Percentiles rank a stretch among this genome's conserved stretches.
Evolutionary conservation across 768 basidiomycete species (phyloP).

Genomic region (Collybiopsis luxurians): DNA sequence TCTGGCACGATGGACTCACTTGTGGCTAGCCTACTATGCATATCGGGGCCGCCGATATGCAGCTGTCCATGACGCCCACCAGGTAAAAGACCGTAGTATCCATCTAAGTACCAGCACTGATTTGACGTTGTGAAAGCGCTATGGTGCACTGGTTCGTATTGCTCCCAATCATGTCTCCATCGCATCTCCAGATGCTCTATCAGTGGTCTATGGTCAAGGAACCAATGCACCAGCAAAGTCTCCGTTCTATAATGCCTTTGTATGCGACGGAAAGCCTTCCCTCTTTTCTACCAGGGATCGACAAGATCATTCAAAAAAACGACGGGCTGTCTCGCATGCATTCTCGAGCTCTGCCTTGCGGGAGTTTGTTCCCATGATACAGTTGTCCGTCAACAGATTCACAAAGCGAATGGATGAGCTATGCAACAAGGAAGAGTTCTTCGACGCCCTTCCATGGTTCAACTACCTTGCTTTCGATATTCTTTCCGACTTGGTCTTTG

Average conservation of each 20-base stretch:
- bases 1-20: slow-evolving; percentile 25
- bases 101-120: neutral
- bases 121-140: slow-evolving; percentile 17
- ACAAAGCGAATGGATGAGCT: slow-evolving; percentile 20
- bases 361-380: slow-evolving; percentile 18
- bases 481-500: slow-evolving; percentile 31
- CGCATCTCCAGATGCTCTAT: slow-evolving; percentile 22
- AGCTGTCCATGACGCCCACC: slow-evolving; percentile 26
- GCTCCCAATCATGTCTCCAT: slow-evolving; percentile 31
- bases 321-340: slow-evolving; percentile 28
- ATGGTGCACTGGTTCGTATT: slow-evolving; percentile 28
- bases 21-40: slow-evolving; percentile 31
- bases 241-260: slow-evolving; percentile 29
- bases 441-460: slow-evolving; percentile 27
- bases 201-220: slow-evolving; percentile 31
- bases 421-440: slow-evolving; percentile 13
- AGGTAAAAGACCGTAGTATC: slow-evolving; percentile 16
- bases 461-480: slow-evolving; percentile 33
- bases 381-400: slow-evolving; percentile 13
- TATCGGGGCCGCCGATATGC: slow-evolving; percentile 24
- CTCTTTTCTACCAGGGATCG: slow-evolving; percentile 30
- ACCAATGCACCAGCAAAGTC: slow-evolving; percentile 25
- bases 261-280: slow-evolving; percentile 21
- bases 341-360: slow-evolving; percentile 23
- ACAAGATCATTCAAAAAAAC: slow-evolving; percentile 27